phyloP scores from a whole-genome alignment of 305 asterid species.

The Solanum aculeatissimum region DNA sequence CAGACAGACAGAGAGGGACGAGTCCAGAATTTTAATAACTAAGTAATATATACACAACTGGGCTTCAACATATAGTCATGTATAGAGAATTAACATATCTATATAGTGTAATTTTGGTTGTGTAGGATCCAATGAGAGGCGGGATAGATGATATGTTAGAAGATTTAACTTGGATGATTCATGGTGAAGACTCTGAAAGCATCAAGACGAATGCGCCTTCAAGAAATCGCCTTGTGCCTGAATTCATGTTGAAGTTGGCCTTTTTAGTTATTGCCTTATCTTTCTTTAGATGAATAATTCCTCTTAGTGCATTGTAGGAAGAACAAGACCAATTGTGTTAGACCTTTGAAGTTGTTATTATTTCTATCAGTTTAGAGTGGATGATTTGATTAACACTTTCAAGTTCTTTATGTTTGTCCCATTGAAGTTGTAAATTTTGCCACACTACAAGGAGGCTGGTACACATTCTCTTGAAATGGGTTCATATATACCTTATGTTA shows the following conservation, averaged over 20 bases:
- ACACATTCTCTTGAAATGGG: too few relatives aligned
- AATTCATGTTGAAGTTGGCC: constrained; percentile 79
- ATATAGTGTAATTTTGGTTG: not conserved
- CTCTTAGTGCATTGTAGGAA: too few relatives aligned
- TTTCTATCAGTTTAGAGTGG: not conserved
- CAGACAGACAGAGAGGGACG: too few relatives aligned
- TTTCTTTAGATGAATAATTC: not conserved
- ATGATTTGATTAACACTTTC: not conserved
- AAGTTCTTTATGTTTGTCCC: too few relatives aligned
- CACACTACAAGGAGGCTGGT: too few relatives aligned
- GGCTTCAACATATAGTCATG: too few relatives aligned
- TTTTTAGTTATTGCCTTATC: constrained; percentile 12
- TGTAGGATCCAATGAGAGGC: constrained; percentile 95
- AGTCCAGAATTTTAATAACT: too few relatives aligned
- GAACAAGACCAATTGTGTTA: not conserved
- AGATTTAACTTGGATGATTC: constrained; percentile 54
- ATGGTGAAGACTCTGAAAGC: constrained; percentile 62
- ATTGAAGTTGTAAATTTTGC: not conserved
- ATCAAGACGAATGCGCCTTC: constrained; percentile 35
- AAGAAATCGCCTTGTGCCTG: constrained; percentile 81
- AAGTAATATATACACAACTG: too few relatives aligned
- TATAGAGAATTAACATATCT: too few relatives aligned
- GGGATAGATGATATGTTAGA: constrained; percentile 69
- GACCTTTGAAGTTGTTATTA: not conserved
- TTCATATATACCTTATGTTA: too few relatives aligned